These are phyloP conservation scores for Microsporum audouinii DNA, from an alignment of 2,329 filamentous ascomycete genomes.

Conservation along the genomic window DNA sequence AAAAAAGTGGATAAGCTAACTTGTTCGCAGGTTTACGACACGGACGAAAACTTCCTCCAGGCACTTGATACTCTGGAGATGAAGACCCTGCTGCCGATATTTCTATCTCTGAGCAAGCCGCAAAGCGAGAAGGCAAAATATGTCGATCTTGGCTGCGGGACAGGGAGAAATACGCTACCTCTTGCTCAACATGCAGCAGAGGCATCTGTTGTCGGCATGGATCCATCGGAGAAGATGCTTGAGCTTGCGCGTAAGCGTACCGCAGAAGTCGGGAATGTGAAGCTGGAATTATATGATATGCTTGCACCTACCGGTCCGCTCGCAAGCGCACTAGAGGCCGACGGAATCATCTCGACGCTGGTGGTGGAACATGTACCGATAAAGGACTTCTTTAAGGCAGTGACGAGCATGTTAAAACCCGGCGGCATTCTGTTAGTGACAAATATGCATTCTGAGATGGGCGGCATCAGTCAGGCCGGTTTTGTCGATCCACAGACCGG, in stretches of 20 bases:
- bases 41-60: slow-evolving; percentile 56
- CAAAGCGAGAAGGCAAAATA: slow-evolving; percentile 24
- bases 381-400: slow-evolving; percentile 45
- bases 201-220: slow-evolving; percentile 42
- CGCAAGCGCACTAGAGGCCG: slow-evolving; percentile 19
- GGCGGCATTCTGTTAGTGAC: slow-evolving; percentile 48
- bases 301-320: slow-evolving; percentile 20
- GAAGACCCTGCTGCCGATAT: slow-evolving; percentile 38
- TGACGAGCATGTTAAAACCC: slow-evolving; percentile 33
- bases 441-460: slow-evolving; percentile 60
- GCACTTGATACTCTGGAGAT: slow-evolving; percentile 50
- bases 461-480: slow-evolving; percentile 47
- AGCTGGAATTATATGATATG: slow-evolving; percentile 30
- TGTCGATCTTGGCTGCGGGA: slow-evolving; percentile 56
- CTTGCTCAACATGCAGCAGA: slow-evolving; percentile 24
- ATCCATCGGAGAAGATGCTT: slow-evolving; percentile 49
- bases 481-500: slow-evolving; percentile 45
- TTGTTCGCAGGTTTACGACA: slow-evolving; percentile 44
- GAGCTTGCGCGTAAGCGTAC: slow-evolving; percentile 38
- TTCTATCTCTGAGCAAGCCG: slow-evolving; percentile 29
- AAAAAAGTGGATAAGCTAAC: too few relatives aligned
- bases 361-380: slow-evolving; percentile 54
- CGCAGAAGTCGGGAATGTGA: slow-evolving; percentile 7
- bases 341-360: slow-evolving; percentile 48
- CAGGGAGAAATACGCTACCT: slow-evolving; percentile 50